phyloP scores from a whole-genome alignment of 1,139 yeast genomes.

The Chernovozyma sophiae-reginae region DNA sequence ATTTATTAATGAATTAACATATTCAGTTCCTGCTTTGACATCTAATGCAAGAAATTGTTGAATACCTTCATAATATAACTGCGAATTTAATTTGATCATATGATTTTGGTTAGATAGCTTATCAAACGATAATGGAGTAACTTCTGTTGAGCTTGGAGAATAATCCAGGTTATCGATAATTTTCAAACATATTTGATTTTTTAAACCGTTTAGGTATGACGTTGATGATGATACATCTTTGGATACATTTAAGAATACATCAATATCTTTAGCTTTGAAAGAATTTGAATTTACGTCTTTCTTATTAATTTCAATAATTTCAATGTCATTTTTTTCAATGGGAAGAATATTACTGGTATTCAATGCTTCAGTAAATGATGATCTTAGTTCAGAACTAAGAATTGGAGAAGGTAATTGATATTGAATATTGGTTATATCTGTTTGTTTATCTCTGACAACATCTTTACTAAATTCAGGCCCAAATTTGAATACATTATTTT shows the following conservation, averaged over 20 bases:
- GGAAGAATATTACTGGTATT: constrained; percentile 1
- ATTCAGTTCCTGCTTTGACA: constrained; percentile 29
- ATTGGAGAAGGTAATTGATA: constrained; percentile 32
- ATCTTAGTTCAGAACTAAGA: constrained; percentile 25
- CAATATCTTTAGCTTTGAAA: constrained; percentile 15
- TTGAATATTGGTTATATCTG: not conserved
- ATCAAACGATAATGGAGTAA: constrained; percentile 9
- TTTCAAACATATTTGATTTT: constrained; percentile 26
- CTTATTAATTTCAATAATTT: constrained; percentile 28
- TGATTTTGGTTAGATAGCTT: constrained; percentile 15
- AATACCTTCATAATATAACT: constrained; percentile 28
- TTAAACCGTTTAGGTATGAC: constrained; percentile 8
- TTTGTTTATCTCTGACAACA: constrained; percentile 7
- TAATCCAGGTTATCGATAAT: constrained; percentile 38
- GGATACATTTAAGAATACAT: constrained; percentile 30
- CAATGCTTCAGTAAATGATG: constrained; percentile 17
- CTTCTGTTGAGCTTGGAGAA: constrained; percentile 22
- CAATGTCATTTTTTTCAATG: constrained; percentile 17
- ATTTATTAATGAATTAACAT: constrained; percentile 24
- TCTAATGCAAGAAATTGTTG: constrained; percentile 26
- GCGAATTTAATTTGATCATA: constrained; percentile 33
- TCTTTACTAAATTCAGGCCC: constrained; percentile 8
- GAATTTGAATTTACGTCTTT: constrained; percentile 1
- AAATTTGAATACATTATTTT: constrained; percentile 18
- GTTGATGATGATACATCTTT: constrained; percentile 16